Percentiles rank a stretch among this genome's conserved stretches.
phyloP scores from a whole-genome alignment of 1,139 yeast genomes.

The Suhomyces choctaworum region DNA sequence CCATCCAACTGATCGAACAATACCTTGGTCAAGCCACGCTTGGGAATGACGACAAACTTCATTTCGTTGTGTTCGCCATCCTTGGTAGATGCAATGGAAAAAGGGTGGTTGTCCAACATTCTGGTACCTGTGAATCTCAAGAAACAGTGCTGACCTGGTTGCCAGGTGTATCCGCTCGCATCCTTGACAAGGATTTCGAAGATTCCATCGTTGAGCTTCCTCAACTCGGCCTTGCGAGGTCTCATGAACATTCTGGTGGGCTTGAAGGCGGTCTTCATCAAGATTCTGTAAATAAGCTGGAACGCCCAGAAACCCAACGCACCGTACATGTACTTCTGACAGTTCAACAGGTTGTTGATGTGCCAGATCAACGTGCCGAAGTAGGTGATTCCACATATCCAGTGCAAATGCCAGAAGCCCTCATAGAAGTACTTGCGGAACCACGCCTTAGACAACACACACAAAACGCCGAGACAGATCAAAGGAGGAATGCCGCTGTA shows the following conservation, averaged over 20 bases:
- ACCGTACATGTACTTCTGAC: slow-evolving; percentile 54
- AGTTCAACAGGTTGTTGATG: slow-evolving; percentile 35
- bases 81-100: slow-evolving; percentile 49
- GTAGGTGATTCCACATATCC: slow-evolving; percentile 59
- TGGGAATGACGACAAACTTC: slow-evolving; percentile 52
- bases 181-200: slow-evolving; percentile 46
- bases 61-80: slow-evolving; percentile 34
- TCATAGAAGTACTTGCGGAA: slow-evolving; percentile 52
- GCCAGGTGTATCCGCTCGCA: slow-evolving; percentile 45
- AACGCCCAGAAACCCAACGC: slow-evolving; percentile 57
- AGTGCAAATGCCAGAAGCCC: slow-evolving; percentile 55
- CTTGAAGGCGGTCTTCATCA: slow-evolving; percentile 52
- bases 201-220: slow-evolving; percentile 31
- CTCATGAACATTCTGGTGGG: slow-evolving; percentile 46
- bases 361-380: slow-evolving; percentile 57
- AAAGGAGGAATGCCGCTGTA: slow-evolving; percentile 46
- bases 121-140: slow-evolving; percentile 50
- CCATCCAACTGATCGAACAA: slow-evolving; percentile 32
- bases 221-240: slow-evolving; percentile 46
- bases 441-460: slow-evolving; percentile 46
- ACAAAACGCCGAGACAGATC: slow-evolving; percentile 46
- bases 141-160: slow-evolving; percentile 63
- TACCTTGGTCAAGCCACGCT: slow-evolving; percentile 49
- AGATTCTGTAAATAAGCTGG: slow-evolving; percentile 51
- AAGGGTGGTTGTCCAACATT: slow-evolving; percentile 60